Evolutionary conservation across 305 asterid genomes (phyloP).

Genomic region (Solanum hybrid): DNA sequence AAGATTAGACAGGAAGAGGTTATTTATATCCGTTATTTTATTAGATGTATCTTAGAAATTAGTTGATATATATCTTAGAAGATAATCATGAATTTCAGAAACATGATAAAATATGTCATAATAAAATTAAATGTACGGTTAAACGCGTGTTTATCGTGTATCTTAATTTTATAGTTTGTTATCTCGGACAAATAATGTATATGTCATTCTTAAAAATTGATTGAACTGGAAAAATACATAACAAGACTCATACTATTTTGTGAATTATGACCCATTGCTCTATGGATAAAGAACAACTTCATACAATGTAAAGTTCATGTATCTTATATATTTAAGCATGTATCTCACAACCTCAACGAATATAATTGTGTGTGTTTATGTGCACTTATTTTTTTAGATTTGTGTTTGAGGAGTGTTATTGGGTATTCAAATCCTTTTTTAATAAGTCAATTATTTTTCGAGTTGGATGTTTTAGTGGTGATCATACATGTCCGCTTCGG

Average conservation of each 20-base stretch:
- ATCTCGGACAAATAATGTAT: too few relatives aligned
- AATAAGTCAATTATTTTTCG: not conserved
- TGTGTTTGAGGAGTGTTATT: not conserved
- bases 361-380: not conserved
- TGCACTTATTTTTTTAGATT: too few relatives aligned
- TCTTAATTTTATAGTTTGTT: too few relatives aligned
- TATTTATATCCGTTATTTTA: too few relatives aligned
- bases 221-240: too few relatives aligned
- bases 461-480: not conserved
- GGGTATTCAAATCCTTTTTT: not conserved
- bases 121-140: too few relatives aligned
- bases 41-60: not conserved
- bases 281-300: too few relatives aligned
- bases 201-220: too few relatives aligned
- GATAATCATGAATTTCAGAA: not conserved
- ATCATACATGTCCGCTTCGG: not conserved
- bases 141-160: too few relatives aligned
- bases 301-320: not conserved
- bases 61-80: not conserved
- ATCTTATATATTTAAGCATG: not conserved
- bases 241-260: too few relatives aligned
- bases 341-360: not conserved
- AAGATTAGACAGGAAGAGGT: not conserved
- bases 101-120: not conserved
- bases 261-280: too few relatives aligned